A percentile compares a stretch with the other conserved stretches of the same genome.
These are phyloP conservation scores for Eimeria maxima DNA, from an alignment of 169 alveolate genomes.

Conservation along the genomic window DNA sequence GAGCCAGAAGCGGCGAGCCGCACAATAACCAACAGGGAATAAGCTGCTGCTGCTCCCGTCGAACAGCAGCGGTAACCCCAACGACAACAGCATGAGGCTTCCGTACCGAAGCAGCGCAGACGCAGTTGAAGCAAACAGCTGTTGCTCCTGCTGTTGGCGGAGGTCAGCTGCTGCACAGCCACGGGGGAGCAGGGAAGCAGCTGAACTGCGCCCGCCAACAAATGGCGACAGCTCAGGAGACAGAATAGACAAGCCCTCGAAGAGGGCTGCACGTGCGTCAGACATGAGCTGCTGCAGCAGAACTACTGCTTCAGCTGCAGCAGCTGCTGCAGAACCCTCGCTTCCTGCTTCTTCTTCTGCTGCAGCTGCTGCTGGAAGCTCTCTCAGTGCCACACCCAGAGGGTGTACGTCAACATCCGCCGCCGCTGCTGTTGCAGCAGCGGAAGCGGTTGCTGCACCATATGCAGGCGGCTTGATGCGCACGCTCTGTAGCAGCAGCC, in stretches of 20 bases:
- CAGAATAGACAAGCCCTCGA: background rate
- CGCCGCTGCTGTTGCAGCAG: slow-evolving; percentile 49
- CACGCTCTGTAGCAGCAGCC: slow-evolving; percentile 76
- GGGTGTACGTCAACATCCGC: slow-evolving; percentile 37
- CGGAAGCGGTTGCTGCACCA: slow-evolving; percentile 17
- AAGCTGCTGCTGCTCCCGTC: slow-evolving; percentile 60
- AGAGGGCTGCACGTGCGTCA: slow-evolving; percentile 44
- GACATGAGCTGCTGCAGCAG: slow-evolving; percentile 43
- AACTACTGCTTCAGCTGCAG: slow-evolving; percentile 34
- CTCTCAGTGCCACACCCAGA: slow-evolving; percentile 21
- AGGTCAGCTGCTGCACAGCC: background rate
- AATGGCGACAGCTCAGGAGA: slow-evolving; percentile 65
- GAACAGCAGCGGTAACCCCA: slow-evolving; percentile 64
- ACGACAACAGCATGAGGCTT: slow-evolving; percentile 44
- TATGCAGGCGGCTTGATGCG: slow-evolving; percentile 55
- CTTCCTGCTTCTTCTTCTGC: slow-evolving; percentile 41
- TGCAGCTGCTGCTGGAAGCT: slow-evolving; percentile 37
- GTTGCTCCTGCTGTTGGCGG: slow-evolving; percentile 38
- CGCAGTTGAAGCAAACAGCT: slow-evolving; percentile 16
- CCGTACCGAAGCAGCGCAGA: slow-evolving; percentile 59
- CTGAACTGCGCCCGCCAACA: slow-evolving; percentile 58
- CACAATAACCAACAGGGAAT: slow-evolving; percentile 61
- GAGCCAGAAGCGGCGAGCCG: slow-evolving; percentile 69
- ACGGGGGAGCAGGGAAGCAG: slow-evolving; percentile 22
- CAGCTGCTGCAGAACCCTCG: background rate